phyloP scores from a whole-genome alignment of 805 yeast species.

The Saturnispora serradocipensis region DNA sequence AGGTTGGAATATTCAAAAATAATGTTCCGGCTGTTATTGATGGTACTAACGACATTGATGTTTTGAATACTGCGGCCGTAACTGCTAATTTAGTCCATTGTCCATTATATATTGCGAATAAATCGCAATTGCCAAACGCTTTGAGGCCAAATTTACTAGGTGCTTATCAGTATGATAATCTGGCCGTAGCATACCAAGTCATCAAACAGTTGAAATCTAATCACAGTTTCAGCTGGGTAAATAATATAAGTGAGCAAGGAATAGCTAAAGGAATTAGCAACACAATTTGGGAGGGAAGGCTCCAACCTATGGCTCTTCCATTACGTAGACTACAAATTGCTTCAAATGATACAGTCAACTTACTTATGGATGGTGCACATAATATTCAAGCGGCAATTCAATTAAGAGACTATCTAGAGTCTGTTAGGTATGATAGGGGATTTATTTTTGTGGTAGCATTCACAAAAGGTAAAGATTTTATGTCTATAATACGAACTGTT shows the following conservation, averaged over 20 bases:
- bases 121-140: not conserved
- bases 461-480: constrained; percentile 58
- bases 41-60: constrained; percentile 49
- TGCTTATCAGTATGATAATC: constrained; percentile 59
- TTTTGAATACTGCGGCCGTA: constrained; percentile 35
- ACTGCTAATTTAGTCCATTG: constrained; percentile 30
- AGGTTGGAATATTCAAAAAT: constrained; percentile 76
- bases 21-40: constrained; percentile 62
- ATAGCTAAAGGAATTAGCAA: constrained; percentile 42
- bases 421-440: constrained; percentile 9
- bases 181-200: constrained; percentile 57
- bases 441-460: constrained; percentile 62
- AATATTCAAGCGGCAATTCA: constrained; percentile 79
- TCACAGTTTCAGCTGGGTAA: not conserved
- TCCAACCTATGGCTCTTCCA: constrained; percentile 39
- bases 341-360: constrained; percentile 18
- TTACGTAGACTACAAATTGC: constrained; percentile 8
- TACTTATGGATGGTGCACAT: constrained; percentile 87
- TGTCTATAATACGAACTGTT: constrained; percentile 31
- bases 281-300: constrained; percentile 81
- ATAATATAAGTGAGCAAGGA: constrained; percentile 14
- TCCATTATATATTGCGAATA: constrained; percentile 15
- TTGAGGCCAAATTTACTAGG: constrained; percentile 54
- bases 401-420: constrained; percentile 44
- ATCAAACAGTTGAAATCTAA: constrained; percentile 29